Conservation (phyloP, 2,329 filamentous ascomycete species). For the Pleurostoma richardsiae region DNA sequence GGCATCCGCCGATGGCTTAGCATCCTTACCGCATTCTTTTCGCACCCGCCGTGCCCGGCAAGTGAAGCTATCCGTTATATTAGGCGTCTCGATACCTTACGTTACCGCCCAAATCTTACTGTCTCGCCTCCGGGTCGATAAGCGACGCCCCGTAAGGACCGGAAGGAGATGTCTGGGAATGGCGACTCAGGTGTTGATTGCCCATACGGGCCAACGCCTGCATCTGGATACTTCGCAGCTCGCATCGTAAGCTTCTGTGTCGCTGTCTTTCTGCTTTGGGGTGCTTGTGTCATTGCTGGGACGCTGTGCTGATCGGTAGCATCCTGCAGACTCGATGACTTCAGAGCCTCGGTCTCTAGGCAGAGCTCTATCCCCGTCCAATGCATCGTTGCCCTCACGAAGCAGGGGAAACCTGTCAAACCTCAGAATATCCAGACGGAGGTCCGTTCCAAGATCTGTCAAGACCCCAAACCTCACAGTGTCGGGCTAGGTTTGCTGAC, state of each 20-base stretch:
- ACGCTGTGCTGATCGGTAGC: conserved; percentile 11
- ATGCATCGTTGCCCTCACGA: conserved; percentile 83
- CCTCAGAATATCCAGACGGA: conserved; percentile 74
- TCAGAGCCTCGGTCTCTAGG: conserved; percentile 75
- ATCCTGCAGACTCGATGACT: conserved; percentile 65
- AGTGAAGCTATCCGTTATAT: too few species aligned
- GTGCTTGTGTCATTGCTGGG: not conserved
- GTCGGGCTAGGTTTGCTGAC: not conserved
- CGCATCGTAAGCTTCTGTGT: conserved; percentile 54
- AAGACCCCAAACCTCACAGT: too few species aligned
- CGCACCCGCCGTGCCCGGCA: too few species aligned
- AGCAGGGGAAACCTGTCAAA: conserved; percentile 79
- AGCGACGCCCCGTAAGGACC: too few species aligned
- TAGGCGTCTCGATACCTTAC: too few species aligned
- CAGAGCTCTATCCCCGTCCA: conserved; percentile 69
- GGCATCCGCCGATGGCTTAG: too few species aligned
- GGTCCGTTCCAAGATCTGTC: conserved; percentile 38
- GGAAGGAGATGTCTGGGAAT: conserved; percentile 46
- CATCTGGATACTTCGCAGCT: conserved; percentile 72
- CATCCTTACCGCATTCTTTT: too few species aligned
- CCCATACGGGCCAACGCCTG: conserved; percentile 86
- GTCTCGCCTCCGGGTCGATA: too few species aligned
- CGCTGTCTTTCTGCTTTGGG: conserved; percentile 12
- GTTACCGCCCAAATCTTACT: too few species aligned
- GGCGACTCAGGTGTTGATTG: conserved; percentile 86